Evolutionary conservation across 164 flowering plant genomes (phyloP).

Genomic region (Liquidambar formosana): DNA sequence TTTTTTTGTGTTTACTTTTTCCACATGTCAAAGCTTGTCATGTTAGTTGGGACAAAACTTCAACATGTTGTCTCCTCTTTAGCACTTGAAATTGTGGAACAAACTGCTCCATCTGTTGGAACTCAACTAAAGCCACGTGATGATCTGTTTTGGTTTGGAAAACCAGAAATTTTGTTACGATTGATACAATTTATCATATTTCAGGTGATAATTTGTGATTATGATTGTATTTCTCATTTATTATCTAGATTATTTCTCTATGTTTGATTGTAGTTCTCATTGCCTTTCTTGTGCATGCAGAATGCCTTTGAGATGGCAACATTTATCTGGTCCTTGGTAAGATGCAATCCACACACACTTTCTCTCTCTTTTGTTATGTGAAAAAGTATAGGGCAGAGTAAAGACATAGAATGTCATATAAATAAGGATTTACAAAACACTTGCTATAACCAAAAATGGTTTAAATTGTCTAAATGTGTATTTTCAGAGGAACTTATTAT

Average conservation of each 20-base stretch:
- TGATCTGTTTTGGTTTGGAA: conserved; percentile 88
- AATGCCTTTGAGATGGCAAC: conserved; percentile 99
- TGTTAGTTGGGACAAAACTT: conserved; percentile 94
- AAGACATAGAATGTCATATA: too few relatives aligned
- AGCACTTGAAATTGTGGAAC: conserved; percentile 79
- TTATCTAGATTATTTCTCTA: not conserved
- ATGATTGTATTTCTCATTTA: not conserved
- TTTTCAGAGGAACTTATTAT: too few relatives aligned
- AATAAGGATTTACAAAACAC: too few relatives aligned
- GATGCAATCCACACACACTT: conserved; percentile 7
- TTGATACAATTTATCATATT: conserved; percentile 91
- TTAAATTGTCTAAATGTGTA: too few relatives aligned
- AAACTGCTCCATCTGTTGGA: conserved; percentile 47
- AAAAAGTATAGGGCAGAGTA: too few relatives aligned
- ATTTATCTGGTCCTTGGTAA: conserved; percentile 90
- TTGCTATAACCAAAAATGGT: too few relatives aligned
- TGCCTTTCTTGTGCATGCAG: conserved; percentile 43
- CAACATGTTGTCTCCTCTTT: conserved; percentile 85
- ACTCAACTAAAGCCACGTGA: conserved; percentile 85
- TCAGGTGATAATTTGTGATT: conserved; percentile 51
- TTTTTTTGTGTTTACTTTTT: not conserved
- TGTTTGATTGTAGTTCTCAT: conserved; percentile 1
- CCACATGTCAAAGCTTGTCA: conserved; percentile 56
- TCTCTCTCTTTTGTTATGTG: not conserved
- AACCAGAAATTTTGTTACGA: conserved; percentile 68